Percentiles rank a stretch among this genome's conserved stretches.
phyloP scores from a whole-genome alignment of 225 moss, liverwort and hornwort species.

The Rhytidiadelphus loreus region DNA sequence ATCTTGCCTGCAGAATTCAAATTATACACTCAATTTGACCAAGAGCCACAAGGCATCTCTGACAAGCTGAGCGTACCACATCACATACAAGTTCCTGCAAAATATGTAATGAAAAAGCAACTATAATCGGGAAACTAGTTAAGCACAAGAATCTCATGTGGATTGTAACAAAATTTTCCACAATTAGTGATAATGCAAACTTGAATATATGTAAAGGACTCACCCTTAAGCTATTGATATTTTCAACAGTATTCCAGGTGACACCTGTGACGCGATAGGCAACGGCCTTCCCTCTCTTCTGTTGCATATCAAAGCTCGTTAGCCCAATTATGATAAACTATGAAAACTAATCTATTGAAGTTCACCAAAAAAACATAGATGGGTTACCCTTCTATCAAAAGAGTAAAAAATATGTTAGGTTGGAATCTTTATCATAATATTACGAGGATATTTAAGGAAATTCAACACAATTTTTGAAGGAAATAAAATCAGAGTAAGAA shows the following conservation, averaged over 20 bases:
- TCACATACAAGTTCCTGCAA: not conserved
- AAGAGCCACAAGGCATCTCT: not conserved
- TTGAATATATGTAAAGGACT: not conserved
- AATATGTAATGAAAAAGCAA: not conserved
- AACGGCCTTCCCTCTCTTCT: conserved; percentile 63
- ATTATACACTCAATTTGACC: not conserved
- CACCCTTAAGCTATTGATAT: conserved; percentile 80
- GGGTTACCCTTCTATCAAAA: not conserved
- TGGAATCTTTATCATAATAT: not conserved
- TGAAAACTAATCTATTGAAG: not conserved
- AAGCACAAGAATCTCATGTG: not conserved
- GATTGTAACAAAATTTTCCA: not conserved
- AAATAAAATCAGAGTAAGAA: not conserved
- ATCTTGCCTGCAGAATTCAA: not conserved
- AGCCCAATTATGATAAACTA: not conserved
- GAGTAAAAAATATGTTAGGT: not conserved
- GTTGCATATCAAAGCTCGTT: conserved; percentile 16
- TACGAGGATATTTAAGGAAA: not conserved
- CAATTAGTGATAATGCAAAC: not conserved
- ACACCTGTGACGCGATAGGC: conserved; percentile 82
- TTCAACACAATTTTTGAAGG: not conserved
- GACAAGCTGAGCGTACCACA: not conserved
- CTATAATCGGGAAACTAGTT: not conserved
- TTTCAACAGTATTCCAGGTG: conserved; percentile 82
- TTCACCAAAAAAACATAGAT: not conserved